phyloP scores from a whole-genome alignment of 1,139 yeast species.

The Dujonia santamariae region DNA sequence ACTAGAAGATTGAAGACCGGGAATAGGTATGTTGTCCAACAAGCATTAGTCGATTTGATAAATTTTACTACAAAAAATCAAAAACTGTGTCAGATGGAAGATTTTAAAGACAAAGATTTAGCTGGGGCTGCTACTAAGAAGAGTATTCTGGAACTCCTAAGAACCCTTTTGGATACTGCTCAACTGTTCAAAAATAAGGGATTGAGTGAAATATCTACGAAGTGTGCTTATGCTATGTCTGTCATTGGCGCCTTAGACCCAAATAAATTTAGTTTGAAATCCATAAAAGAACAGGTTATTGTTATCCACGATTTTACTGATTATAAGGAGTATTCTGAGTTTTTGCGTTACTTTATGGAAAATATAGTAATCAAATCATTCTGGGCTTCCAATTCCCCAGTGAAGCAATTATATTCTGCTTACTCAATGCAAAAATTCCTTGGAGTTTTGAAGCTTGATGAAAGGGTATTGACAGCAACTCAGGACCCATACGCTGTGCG shows the following conservation, averaged over 20 bases:
- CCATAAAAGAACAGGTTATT: slow-evolving; percentile 42
- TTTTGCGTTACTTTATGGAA: slow-evolving; percentile 66
- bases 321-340: slow-evolving; percentile 58
- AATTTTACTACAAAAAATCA: slow-evolving; percentile 49
- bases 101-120: slow-evolving; percentile 23
- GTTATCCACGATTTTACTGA: slow-evolving; percentile 62
- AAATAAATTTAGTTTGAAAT: slow-evolving; percentile 51
- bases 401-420: slow-evolving; percentile 79
- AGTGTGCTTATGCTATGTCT: slow-evolving; percentile 71
- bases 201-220: slow-evolving; percentile 44
- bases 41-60: slow-evolving; percentile 68
- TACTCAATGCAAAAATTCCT: slow-evolving; percentile 87
- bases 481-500: slow-evolving; percentile 13
- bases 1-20: slow-evolving; percentile 59
- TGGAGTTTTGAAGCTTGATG: slow-evolving; percentile 57
- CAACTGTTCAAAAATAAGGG: slow-evolving; percentile 52
- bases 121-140: slow-evolving; percentile 26
- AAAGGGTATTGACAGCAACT: slow-evolving; percentile 26
- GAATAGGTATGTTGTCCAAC: slow-evolving; percentile 74
- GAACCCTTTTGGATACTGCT: slow-evolving; percentile 58
- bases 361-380: slow-evolving; percentile 72
- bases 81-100: slow-evolving; percentile 41
- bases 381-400: slow-evolving; percentile 88
- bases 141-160: slow-evolving; percentile 43
- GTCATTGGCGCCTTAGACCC: slow-evolving; percentile 78